These are phyloP conservation scores for Lycium barbarum DNA, from an alignment of 257 asterid genomes.

Conservation along the genomic window DNA sequence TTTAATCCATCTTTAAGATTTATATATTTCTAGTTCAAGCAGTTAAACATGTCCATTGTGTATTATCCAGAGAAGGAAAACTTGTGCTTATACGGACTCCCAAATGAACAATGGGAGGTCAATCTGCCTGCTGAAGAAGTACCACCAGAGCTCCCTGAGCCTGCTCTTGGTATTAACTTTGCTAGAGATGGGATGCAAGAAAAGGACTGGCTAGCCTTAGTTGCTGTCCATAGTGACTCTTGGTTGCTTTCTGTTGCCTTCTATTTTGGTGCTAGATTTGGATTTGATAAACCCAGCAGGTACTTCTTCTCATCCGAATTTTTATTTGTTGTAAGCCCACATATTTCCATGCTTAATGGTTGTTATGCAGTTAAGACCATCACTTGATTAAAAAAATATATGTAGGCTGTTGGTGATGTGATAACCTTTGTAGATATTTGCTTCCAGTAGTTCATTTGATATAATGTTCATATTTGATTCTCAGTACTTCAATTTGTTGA, in stretches of 20 bases:
- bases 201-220: constrained; percentile 67
- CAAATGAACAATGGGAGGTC: constrained; percentile 69
- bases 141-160: constrained; percentile 75
- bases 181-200: constrained; percentile 73
- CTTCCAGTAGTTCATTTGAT: constrained; percentile 2
- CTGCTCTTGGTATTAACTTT: constrained; percentile 72
- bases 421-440: neutral
- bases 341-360: neutral
- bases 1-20: constrained; percentile 32
- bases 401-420: neutral
- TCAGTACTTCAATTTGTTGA: neutral
- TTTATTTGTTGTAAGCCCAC: neutral
- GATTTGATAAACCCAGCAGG: constrained; percentile 66
- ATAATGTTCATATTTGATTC: neutral
- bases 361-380: neutral
- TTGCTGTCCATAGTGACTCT: constrained; percentile 70
- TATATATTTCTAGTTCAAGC: constrained; percentile 20
- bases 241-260: constrained; percentile 69
- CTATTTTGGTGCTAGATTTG: constrained; percentile 67
- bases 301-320: constrained; percentile 26
- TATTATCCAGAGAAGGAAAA: constrained; percentile 64
- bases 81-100: constrained; percentile 65
- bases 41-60: constrained; percentile 21
- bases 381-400: neutral
- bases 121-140: constrained; percentile 71